Conservation (phyloP, 257 asterid species). For the Nicotiana attenuata region DNA sequence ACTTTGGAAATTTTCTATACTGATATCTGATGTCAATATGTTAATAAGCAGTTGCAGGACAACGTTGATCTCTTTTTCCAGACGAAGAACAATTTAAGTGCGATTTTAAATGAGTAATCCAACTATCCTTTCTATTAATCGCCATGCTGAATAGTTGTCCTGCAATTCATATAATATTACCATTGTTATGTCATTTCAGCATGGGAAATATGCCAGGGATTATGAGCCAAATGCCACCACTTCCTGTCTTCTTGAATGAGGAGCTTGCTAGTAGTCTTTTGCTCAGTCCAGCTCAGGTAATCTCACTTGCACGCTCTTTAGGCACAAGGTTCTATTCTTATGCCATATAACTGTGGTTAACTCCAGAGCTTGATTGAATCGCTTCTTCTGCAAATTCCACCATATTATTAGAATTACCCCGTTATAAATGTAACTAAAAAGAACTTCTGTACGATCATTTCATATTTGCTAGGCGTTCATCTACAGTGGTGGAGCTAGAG, state of each 20-base stretch:
- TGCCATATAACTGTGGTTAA: neutral
- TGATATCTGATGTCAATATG: conserved; percentile 22
- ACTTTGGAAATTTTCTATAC: neutral
- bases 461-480: too few relatives aligned
- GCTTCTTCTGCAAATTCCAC: neutral
- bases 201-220: conserved; percentile 77
- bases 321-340: neutral
- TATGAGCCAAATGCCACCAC: conserved; percentile 90
- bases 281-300: conserved; percentile 59
- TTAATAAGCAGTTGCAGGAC: conserved; percentile 69
- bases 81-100: conserved; percentile 55
- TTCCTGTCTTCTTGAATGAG: conserved; percentile 63
- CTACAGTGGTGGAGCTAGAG: too few relatives aligned
- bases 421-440: neutral
- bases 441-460: neutral
- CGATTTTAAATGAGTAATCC: conserved; percentile 58
- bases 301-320: neutral
- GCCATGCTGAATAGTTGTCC: conserved; percentile 6
- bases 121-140: conserved; percentile 1
- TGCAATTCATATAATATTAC: conserved; percentile 4
- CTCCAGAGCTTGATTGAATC: neutral
- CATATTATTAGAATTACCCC: neutral
- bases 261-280: conserved; percentile 61
- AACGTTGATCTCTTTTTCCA: conserved; percentile 65
- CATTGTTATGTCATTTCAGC: conserved; percentile 35